Base-by-base conservation (phyloP, 352 stramenopile genomes). In the Globisporangium abappressorium region DNA sequence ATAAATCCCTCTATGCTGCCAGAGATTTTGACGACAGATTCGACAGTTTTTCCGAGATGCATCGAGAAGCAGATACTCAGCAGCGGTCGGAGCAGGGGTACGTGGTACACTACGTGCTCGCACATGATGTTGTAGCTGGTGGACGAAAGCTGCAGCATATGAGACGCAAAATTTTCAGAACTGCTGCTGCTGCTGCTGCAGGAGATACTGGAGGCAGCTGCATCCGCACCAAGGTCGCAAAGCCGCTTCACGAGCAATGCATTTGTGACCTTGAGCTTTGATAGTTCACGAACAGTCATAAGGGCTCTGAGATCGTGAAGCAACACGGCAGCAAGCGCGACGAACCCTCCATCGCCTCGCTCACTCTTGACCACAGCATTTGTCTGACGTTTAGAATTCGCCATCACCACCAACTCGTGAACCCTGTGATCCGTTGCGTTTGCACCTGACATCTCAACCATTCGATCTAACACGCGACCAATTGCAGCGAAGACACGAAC, bases 21-120 rank as follows among this genome's bases (percentile, higher is more conserved):
- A 14, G 72, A 64, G 43, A 86, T 68, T 6, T 47, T 60, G 30
- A 77, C 71, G 49, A 84, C 77, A 5, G 43, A 68, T 1, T 70
- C 60, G 2, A 80, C 58, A 2, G 61, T 55, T 24, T 65, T 68
- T 1, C 60, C 70, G n/a, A 75, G 38, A 11, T 79, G 58, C 33
- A 49, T 62, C n/a, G 78, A 70, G 5, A 88, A 60, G 46, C 72
- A 79, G 34, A 88, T 75, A 41, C 55, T 72, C 26, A 89, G 62
- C 6, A 92, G 68, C 24, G 76, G 65, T 55, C 79, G 82, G 60
- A 93, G 72, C 11, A 93, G 72, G 18, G 75, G 78, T 15, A 70
- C 60, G 34, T 90, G 84, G 64, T 87, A 83, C 15, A 93, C 80
- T 7, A 85, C 79, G 62, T 93, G 84, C 7, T 91, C 81, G 49